Base-by-base conservation (phyloP, 2,329 filamentous ascomycete genomes). In the Rutstroemia sp. region DNA sequence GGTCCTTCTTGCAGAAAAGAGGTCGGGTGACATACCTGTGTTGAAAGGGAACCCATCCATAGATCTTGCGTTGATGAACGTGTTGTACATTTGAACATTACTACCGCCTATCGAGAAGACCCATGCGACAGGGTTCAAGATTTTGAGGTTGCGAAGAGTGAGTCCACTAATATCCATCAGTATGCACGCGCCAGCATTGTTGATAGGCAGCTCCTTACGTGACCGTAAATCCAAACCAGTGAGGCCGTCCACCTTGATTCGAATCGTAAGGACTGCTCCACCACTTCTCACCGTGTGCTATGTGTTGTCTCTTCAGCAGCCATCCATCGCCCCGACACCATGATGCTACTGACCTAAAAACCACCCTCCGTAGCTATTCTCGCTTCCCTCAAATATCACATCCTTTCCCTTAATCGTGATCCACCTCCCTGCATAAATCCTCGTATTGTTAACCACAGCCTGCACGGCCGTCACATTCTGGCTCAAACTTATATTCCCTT, bases 401-500 rank as follows among this genome's bases (percentile, higher is more conserved):
- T 55, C 37, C 2, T 17, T 25, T 23, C 53, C 53, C 17, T 50
- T 50, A 12, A 55, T 23, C 5, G 46, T 50, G 5, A 55, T 50
- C 53, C 53, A 55, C 12, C 46, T 50, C 5, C 46, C 53, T 0
- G 37, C 7, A 25, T 55, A 55, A 10, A 37, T 25, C 3, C 25
- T 23, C 4, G 53, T 50, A 50, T 55, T 44, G 9, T 55, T 44
- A 19, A 55, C 53, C 2, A 55, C 53, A 9, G n/a, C 1, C 38
- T 50, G 53, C 2, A 55, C 53, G 1, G 23, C 46, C 16, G 46
- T 55, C 1, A 55, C 46, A 55, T 55, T 50, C 10, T 55, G 46
- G 17, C 52, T 55, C 46, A 55, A 37, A 5, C 37, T 50, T n/a
- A 55, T 2, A 50, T 55, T 55, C 2, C 53, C 53, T 45, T 55